Percentiles rank a stretch among this genome's conserved stretches.
phyloP scores from a whole-genome alignment of 1,284 basidiomycete species.

The Heterobasidion annosum region DNA sequence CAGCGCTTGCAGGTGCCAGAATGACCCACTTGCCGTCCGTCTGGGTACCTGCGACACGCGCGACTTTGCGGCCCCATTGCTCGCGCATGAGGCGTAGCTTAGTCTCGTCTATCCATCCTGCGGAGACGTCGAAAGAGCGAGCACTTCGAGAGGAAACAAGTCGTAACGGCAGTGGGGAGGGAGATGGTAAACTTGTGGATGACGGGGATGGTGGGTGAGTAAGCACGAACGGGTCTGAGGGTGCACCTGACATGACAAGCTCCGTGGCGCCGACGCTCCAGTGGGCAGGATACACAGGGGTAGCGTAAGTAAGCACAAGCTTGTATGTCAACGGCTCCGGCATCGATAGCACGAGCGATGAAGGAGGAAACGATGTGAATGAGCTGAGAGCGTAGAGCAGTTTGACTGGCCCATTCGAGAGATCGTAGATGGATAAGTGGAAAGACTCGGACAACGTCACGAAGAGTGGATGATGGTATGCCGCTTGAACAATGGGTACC shows the following conservation, averaged over 20 bases:
- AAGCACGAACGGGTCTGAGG: conserved; percentile 1
- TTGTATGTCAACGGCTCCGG: conserved; percentile 53
- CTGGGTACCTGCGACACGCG: conserved; percentile 55
- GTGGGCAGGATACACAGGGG: conserved; percentile 71
- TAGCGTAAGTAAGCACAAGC: conserved; percentile 60
- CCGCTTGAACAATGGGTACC: conserved; percentile 49
- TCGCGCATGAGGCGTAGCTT: conserved; percentile 55
- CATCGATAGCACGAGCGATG: conserved; percentile 58
- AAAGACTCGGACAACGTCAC: conserved; percentile 60
- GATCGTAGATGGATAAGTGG: conserved; percentile 58
- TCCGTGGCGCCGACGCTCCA: conserved; percentile 77
- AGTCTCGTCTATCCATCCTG: conserved; percentile 60
- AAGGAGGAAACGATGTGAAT: conserved; percentile 67
- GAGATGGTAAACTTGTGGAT: conserved; percentile 11
- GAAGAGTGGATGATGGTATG: conserved; percentile 69
- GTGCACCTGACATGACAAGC: conserved; percentile 36
- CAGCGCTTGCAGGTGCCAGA: conserved; percentile 49
- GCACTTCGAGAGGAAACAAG: conserved; percentile 43
- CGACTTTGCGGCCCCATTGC: conserved; percentile 69
- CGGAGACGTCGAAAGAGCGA: conserved; percentile 60
- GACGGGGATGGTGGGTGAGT: conserved; percentile 11
- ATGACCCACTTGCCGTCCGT: conserved; percentile 82
- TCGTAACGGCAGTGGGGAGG: conserved; percentile 6
- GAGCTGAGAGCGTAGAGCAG: conserved; percentile 60
- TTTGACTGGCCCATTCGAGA: conserved; percentile 37